phyloP scores from a whole-genome alignment of 1,284 basidiomycete species.

The Ceratobasidium sp. region DNA sequence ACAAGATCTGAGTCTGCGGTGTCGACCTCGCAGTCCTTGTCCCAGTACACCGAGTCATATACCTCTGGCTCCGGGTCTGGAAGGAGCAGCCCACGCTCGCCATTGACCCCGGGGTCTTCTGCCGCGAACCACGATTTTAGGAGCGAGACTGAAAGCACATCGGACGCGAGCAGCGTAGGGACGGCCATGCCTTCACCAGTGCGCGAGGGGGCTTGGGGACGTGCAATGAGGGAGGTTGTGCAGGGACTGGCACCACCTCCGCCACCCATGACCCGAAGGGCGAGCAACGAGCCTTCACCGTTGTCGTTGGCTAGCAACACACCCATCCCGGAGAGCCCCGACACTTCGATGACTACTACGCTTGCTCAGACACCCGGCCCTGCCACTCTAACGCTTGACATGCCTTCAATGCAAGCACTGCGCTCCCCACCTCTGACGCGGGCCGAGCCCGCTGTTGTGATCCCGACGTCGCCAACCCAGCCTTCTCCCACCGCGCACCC shows the following conservation, averaged over 20 bases:
- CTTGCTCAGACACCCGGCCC: neutral
- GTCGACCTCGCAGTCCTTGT: slow-evolving; percentile 1
- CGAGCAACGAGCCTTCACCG: neutral
- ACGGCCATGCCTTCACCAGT: slow-evolving; percentile 2
- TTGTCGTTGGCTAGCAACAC: slow-evolving; percentile 13
- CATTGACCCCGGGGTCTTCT: too few relatives aligned
- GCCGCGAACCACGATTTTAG: too few relatives aligned
- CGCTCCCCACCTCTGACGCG: too few relatives aligned
- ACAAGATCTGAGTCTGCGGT: slow-evolving; percentile 7
- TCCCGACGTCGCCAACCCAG: slow-evolving; percentile 24
- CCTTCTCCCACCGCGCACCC: slow-evolving; percentile 17
- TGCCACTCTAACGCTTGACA: neutral
- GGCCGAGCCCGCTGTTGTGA: slow-evolving; percentile 17
- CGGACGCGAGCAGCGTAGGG: slow-evolving; percentile 5
- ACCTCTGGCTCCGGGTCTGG: neutral
- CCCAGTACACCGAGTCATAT: neutral
- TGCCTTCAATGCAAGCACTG: too few relatives aligned
- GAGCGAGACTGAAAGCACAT: neutral
- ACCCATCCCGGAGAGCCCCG: slow-evolving; percentile 24
- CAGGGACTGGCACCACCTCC: slow-evolving; percentile 1
- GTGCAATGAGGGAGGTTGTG: slow-evolving; percentile 6
- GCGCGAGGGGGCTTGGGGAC: slow-evolving; percentile 13
- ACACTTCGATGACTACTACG: neutral
- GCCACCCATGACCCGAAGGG: neutral
- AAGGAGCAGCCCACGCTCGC: too few relatives aligned